A percentile compares a stretch with the other conserved stretches of the same genome.
phyloP scores from a whole-genome alignment of 306 rosid species.

The Ormosia emarginata region DNA sequence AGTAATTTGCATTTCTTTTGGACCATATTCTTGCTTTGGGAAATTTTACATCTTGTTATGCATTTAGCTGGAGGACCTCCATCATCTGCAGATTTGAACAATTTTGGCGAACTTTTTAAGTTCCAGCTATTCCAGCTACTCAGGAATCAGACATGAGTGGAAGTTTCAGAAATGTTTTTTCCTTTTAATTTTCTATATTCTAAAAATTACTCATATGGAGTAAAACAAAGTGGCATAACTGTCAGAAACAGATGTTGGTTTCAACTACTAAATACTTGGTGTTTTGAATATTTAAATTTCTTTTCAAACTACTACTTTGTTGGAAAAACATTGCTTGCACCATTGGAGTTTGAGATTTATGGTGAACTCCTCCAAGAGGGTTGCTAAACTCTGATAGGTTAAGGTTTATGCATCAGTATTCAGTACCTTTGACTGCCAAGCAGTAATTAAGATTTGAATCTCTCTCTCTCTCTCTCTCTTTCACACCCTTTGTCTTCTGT shows the following conservation, averaged over 20 bases:
- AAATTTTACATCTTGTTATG: background rate
- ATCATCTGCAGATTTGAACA: background rate
- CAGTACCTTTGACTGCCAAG: background rate
- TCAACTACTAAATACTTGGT: background rate
- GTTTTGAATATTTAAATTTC: background rate
- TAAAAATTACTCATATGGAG: too few relatives aligned
- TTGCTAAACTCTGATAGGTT: background rate
- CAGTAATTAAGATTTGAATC: background rate
- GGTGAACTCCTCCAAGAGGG: background rate
- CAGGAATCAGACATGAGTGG: background rate
- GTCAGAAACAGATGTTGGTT: too few relatives aligned
- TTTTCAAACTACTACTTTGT: background rate
- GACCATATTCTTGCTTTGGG: background rate
- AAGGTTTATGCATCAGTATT: background rate
- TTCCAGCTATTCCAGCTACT: background rate
- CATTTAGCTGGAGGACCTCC: background rate
- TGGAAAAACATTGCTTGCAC: background rate
- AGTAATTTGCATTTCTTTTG: background rate
- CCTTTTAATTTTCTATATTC: background rate
- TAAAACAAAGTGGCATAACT: too few relatives aligned
- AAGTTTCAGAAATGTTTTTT: background rate
- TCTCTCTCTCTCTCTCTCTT: background rate
- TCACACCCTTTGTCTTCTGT: background rate
- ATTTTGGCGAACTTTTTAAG: background rate
- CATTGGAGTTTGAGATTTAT: background rate